Evolutionary conservation across 2,329 filamentous ascomycete species (phyloP), one percentile per base, ranked within the genome.

Genomic region (Fusarium multiceps): DNA sequence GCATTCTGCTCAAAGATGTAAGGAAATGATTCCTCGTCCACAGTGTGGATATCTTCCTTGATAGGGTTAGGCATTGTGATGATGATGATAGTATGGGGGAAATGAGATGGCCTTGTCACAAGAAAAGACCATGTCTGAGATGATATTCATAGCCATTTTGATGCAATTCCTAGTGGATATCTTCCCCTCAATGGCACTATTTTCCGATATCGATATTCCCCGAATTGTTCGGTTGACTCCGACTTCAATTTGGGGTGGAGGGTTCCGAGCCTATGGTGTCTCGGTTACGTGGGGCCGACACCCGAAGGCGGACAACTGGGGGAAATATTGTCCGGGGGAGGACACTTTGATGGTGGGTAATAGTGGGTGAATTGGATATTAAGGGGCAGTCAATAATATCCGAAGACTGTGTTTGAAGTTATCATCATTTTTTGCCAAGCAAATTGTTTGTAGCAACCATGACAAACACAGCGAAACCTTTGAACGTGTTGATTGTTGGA

Each of bases 11-110:
- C 67, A 4, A 69, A 63, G n/a, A 69, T 53, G 32, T 69, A 69
- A 13, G 66, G 61, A 37, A 69, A 69, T 0, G 62, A 66, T 2
- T 66, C 16, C 8, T 76, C 68, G 53, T 79, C 77, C n/a, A 77
- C 70, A 0, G 59, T 71, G 25, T 72, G 71, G 20, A 79, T 66
- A 51, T 79, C 76, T 2, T 59, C 41, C 18, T 68, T 73, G 41
- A 74, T 75, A n/a, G 65, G 34, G 55, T 78, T 78, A 7, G 76
- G 76, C 77, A 78, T 78, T 4, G 28, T 70, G 27, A 32, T 27
- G 21, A 42, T 28, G 6, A 28, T 6, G 21, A 21, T n/a, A 28
- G 27, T 28, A 6, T 28, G 11, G 2, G 28, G 28, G 5, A 6
- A n/a, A 5, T 37, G 40, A 47, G 6, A n/a, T 14, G 25, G 7